phyloP scores from a whole-genome alignment of 768 basidiomycete species.

The Leccinum olivaceopallidum region DNA sequence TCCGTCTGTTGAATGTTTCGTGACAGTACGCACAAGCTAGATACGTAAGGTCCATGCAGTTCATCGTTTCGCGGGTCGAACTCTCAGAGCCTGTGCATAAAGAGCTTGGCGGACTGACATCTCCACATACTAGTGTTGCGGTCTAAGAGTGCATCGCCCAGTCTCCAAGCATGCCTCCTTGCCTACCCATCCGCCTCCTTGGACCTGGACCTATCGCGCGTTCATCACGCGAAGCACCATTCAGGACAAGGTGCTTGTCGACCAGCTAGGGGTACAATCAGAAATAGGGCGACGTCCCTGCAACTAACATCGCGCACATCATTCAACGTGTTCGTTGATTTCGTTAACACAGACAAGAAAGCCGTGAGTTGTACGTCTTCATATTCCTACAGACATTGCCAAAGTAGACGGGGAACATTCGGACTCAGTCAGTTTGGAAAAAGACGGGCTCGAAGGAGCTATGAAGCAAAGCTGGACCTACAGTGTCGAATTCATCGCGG shows the following conservation, averaged over 20 bases:
- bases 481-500: constrained; percentile 86
- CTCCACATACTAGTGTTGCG: not conserved
- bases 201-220: constrained; percentile 41
- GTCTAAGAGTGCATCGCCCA: constrained; percentile 53
- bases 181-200: constrained; percentile 53
- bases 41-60: not conserved
- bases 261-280: constrained; percentile 52
- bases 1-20: not conserved
- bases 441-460: not conserved
- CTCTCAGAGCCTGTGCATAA: not conserved
- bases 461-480: constrained; percentile 35
- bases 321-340: constrained; percentile 83
- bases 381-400: constrained; percentile 67
- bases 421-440: not conserved
- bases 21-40: not conserved
- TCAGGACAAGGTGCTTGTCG: constrained; percentile 70
- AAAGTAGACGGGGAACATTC: constrained; percentile 1
- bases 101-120: not conserved
- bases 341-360: constrained; percentile 85
- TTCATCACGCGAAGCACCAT: constrained; percentile 57
- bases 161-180: constrained; percentile 47
- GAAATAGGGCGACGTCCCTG: not conserved
- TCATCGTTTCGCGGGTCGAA: not conserved
- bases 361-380: constrained; percentile 93
- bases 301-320: constrained; percentile 58